These are phyloP conservation scores for Populus hybrid DNA, from an alignment of 441 rosid species.

Conservation along the genomic window DNA sequence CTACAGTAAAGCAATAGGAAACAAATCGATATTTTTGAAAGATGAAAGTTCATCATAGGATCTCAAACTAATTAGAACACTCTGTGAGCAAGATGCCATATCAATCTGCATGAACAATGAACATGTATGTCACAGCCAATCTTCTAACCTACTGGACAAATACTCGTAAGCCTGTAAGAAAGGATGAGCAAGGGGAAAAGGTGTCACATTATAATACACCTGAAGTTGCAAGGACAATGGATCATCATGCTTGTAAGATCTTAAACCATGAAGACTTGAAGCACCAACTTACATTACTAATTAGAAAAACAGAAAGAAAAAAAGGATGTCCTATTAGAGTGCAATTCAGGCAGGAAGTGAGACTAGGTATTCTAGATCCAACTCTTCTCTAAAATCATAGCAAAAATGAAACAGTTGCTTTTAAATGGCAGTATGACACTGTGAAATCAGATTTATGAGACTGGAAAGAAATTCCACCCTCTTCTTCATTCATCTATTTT, in stretches of 20 bases:
- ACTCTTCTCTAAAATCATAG: not conserved
- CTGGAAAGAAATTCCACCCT: not conserved
- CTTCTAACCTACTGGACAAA: not conserved
- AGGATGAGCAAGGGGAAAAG: not conserved
- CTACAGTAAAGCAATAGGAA: not conserved
- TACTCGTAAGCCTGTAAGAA: not conserved
- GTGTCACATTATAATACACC: not conserved
- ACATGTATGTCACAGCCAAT: not conserved
- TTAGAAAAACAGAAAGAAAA: not conserved
- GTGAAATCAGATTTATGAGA: not conserved
- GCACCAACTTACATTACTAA: not conserved
- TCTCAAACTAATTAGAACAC: not conserved
- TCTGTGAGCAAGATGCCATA: not conserved
- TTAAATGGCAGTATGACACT: not conserved
- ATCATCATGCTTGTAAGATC: not conserved
- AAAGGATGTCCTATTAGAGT: not conserved
- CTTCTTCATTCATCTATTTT: not conserved
- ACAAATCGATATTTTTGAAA: not conserved
- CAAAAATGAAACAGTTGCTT: not conserved
- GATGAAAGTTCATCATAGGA: not conserved
- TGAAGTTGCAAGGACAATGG: not conserved
- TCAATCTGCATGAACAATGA: not conserved
- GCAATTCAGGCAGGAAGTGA: not conserved
- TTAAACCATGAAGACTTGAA: not conserved
- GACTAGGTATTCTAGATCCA: not conserved